These are phyloP conservation scores for Phyllosticta capitalensis DNA, from an alignment of 2,329 filamentous ascomycete species.

Conservation along the genomic window DNA sequence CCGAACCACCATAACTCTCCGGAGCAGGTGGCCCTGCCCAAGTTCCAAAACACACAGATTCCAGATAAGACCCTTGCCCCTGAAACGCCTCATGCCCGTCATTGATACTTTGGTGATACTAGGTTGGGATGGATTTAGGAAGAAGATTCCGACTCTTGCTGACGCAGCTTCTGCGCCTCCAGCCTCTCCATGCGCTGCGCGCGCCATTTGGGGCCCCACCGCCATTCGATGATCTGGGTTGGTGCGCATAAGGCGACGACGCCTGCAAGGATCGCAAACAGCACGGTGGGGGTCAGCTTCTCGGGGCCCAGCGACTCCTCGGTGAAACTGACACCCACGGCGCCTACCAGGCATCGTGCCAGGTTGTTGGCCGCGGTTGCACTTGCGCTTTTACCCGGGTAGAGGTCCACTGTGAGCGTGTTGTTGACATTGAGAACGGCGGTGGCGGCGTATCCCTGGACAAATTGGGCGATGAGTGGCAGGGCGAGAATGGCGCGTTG, in stretches of 20 bases:
- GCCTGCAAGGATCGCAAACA: not conserved
- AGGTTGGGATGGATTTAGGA: too few species aligned
- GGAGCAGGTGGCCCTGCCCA: not conserved
- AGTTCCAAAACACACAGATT: not conserved
- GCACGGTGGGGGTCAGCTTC: not conserved
- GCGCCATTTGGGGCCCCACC: slow-evolving; percentile 1
- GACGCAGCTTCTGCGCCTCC: not conserved
- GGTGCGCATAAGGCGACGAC: not conserved
- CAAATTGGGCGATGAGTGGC: slow-evolving; percentile 42
- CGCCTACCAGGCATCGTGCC: slow-evolving; percentile 43
- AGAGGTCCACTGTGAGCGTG: slow-evolving; percentile 47
- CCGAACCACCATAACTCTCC: not conserved
- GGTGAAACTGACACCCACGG: slow-evolving; percentile 41
- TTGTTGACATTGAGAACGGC: slow-evolving; percentile 41
- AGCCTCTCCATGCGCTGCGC: slow-evolving; percentile 1
- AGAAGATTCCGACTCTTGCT: not conserved
- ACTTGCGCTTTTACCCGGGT: slow-evolving; percentile 39
- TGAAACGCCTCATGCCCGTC: not conserved
- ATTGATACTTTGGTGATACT: not conserved
- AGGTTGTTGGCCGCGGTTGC: slow-evolving; percentile 47
- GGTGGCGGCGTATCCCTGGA: slow-evolving; percentile 43
- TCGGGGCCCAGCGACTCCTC: slow-evolving; percentile 18
- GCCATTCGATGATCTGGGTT: not conserved
- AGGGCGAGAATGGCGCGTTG: slow-evolving; percentile 33
- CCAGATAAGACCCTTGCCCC: not conserved